These are phyloP conservation scores for Phyllostachys edulis DNA, from an alignment of 176 grass and related monocot species.

Conservation along the genomic window DNA sequence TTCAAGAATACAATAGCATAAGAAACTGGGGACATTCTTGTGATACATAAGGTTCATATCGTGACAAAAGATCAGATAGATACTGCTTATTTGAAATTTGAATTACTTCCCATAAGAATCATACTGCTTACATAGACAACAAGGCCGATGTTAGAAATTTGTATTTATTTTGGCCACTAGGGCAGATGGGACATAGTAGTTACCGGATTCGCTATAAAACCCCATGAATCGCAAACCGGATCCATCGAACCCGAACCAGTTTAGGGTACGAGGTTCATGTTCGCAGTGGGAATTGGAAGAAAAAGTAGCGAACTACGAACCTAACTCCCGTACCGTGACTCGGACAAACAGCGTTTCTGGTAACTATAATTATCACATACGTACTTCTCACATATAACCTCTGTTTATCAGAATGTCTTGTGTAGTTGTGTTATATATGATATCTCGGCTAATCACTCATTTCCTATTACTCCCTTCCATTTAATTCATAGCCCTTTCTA, in stretches of 20 bases:
- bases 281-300: no score
- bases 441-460: neutral
- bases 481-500: neutral
- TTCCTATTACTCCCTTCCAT: neutral
- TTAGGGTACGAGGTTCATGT: no score
- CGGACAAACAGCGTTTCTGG: no score
- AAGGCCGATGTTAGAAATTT: neutral
- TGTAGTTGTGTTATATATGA: neutral
- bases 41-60: neutral
- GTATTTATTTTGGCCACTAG: neutral
- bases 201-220: no score
- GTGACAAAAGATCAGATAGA: neutral
- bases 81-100: slow-evolving; percentile 1
- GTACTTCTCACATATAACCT: no score
- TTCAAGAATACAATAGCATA: neutral
- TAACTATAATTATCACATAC: no score
- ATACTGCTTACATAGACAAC: neutral
- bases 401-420: neutral
- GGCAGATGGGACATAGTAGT: neutral
- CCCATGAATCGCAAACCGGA: no score
- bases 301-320: no score
- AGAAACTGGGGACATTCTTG: neutral
- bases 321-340: no score
- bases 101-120: neutral
- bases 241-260: no score